Evolutionary conservation across 176 grass and related monocot species (phyloP).

Genomic region (sorghum (Sorghum bicolor)): DNA sequence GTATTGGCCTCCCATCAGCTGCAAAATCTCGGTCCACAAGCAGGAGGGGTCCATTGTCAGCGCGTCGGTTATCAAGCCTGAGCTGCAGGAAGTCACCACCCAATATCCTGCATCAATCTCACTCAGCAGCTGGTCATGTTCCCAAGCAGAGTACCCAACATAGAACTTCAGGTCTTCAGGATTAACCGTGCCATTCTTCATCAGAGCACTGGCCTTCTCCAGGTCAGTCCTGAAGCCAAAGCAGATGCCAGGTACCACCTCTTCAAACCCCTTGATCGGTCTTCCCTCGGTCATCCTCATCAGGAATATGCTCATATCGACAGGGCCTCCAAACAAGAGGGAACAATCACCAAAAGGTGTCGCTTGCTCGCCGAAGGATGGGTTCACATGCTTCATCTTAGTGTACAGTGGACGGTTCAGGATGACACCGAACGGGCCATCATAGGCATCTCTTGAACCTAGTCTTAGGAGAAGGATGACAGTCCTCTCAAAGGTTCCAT

Average conservation of each 20-base stretch:
- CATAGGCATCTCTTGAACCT: constrained; percentile 58
- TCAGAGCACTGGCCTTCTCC: constrained; percentile 52
- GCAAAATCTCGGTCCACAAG: constrained; percentile 79
- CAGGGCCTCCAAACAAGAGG: constrained; percentile 74
- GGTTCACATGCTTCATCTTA: constrained; percentile 72
- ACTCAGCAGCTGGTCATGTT: constrained; percentile 64
- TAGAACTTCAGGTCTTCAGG: constrained; percentile 78
- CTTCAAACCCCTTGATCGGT: constrained; percentile 55
- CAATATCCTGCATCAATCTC: constrained; percentile 82
- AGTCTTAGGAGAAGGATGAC: constrained; percentile 72
- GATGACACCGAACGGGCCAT: constrained; percentile 76
- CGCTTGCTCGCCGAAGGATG: constrained; percentile 44
- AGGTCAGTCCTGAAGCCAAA: constrained; percentile 68
- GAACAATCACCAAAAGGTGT: constrained; percentile 60
- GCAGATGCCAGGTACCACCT: constrained; percentile 62
- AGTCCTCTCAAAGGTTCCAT: constrained; percentile 62
- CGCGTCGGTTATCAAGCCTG: constrained; percentile 45
- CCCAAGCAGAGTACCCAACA: constrained; percentile 76
- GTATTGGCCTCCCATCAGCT: constrained; percentile 80
- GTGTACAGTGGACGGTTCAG: constrained; percentile 74
- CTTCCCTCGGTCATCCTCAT: constrained; percentile 28
- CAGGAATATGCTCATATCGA: constrained; percentile 76
- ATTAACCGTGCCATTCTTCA: constrained; percentile 46
- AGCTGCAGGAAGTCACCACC: constrained; percentile 81
- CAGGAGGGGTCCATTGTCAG: constrained; percentile 25